phyloP scores from a whole-genome alignment of 2,329 filamentous ascomycete genomes.

The Acarospora socialis region DNA sequence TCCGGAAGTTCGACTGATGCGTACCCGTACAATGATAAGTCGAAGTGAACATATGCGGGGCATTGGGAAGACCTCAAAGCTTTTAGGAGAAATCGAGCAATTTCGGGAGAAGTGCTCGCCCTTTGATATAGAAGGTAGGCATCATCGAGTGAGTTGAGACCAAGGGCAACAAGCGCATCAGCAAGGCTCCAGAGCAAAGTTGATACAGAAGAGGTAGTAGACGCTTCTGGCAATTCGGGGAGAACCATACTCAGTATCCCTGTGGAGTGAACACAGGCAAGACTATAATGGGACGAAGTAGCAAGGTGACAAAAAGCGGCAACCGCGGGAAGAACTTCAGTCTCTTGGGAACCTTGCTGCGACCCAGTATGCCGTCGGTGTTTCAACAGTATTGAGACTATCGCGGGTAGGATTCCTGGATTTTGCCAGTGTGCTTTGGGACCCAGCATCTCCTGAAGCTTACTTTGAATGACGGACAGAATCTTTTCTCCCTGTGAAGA shows the following conservation, averaged over 20 bases:
- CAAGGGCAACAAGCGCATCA: conserved; percentile 7
- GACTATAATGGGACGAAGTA: conserved; percentile 6
- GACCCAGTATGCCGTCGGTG: too few species aligned
- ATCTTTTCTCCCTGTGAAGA: too few species aligned
- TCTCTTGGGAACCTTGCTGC: too few species aligned
- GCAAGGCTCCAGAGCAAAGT: conserved; percentile 7
- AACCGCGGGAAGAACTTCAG: too few species aligned
- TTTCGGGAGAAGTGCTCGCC: conserved; percentile 36
- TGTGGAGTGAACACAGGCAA: conserved; percentile 11
- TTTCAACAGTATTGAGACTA: too few species aligned
- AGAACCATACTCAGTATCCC: conserved; percentile 10
- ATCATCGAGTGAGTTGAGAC: conserved; percentile 41
- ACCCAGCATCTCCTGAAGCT: too few species aligned
- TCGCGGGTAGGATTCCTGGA: too few species aligned
- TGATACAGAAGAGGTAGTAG: background rate
- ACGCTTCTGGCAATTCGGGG: background rate
- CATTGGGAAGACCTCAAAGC: conserved; percentile 61
- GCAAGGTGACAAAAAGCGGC: too few species aligned
- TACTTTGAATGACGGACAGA: too few species aligned
- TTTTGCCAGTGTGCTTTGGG: too few species aligned
- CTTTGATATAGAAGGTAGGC: conserved; percentile 59
- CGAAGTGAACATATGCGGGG: conserved; percentile 84
- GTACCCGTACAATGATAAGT: conserved; percentile 74
- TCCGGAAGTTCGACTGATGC: conserved; percentile 80
- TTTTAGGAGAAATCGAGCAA: conserved; percentile 56